These are phyloP conservation scores for Lunularia cruciata DNA, from an alignment of 225 moss, liverwort and hornwort genomes.

Conservation along the genomic window DNA sequence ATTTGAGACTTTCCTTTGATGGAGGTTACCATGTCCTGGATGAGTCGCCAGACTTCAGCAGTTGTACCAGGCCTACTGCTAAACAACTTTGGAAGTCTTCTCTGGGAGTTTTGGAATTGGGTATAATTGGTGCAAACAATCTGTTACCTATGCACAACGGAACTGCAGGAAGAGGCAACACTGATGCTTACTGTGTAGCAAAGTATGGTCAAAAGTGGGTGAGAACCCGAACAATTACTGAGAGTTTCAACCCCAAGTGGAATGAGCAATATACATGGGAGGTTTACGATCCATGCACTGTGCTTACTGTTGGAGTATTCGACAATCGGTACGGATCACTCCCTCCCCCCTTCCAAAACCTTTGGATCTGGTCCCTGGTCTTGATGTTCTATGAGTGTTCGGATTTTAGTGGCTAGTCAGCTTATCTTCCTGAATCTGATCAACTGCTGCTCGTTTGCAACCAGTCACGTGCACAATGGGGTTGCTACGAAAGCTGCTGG, in stretches of 20 bases:
- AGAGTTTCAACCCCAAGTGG: conserved; percentile 82
- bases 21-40: conserved; percentile 97
- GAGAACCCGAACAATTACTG: conserved; percentile 80
- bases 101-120: conserved; percentile 75
- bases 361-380: neutral
- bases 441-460: neutral
- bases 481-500: conserved; percentile 38
- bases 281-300: conserved; percentile 87
- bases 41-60: conserved; percentile 74
- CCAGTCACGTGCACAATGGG: conserved; percentile 62
- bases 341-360: too few relatives aligned
- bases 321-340: conserved; percentile 85
- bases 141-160: conserved; percentile 75
- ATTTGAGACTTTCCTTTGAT: conserved; percentile 76
- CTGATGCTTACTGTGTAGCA: conserved; percentile 80
- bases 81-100: conserved; percentile 81
- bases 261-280: conserved; percentile 99
- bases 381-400: neutral
- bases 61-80: conserved; percentile 75
- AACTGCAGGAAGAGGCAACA: conserved; percentile 50
- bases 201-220: conserved; percentile 94
- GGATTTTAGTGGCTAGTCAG: neutral
- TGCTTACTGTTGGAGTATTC: conserved; percentile 88
- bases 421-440: neutral
- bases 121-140: conserved; percentile 71